Base-by-base conservation (phyloP, 768 basidiomycete species). In the Leccinum subtestaceum region DNA sequence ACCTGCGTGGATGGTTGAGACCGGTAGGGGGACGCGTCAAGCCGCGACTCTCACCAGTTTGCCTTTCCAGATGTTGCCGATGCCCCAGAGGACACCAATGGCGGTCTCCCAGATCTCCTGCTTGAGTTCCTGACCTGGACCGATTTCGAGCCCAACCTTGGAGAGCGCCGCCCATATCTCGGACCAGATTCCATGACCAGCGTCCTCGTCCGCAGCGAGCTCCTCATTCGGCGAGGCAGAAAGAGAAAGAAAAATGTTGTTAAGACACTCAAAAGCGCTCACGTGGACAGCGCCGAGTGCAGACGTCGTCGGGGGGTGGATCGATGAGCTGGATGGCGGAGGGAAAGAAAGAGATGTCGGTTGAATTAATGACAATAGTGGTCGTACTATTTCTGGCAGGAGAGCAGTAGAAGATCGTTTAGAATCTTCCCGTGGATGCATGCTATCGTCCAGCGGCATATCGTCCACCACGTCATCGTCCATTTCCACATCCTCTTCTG, bases 281-380 rank as follows among this genome's bases (percentile, higher is more conserved):
- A 93, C 78, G 68, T 97, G 95, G 53, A 96, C 85, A 7, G 89
- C 84, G 61, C 89, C 83, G 48, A 98, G 82, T 10, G 80, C 89
- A 25, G 93, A 91, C 0, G 95, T 96, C 12, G 88, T 94, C 2
- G 95, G 95, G 43, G 93, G 91, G 68, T 96, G 91, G 21, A 81
- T 77, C 0, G 93, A 94, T 11, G 83, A 83, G 5, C 81, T 74
- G 23, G 83, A 79, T 17, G 81, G 77, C 0, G 92, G 91, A 15
- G 89, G 84, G 76, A 95, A 96, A 4, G 95, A 96, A 15, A 95
- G 81, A 0, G 81, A 68, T 0, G 90, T 93, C 0, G 93, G 91
- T 31, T 84, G 84, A 46, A 88, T 80, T 29, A 96, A 81, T 2
- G 80, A 70, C 5, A 94, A 77, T 6, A 91, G 76, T 3, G 92